These are phyloP conservation scores for Crassisporium funariophilum DNA, from an alignment of 768 basidiomycete species.

Conservation along the genomic window DNA sequence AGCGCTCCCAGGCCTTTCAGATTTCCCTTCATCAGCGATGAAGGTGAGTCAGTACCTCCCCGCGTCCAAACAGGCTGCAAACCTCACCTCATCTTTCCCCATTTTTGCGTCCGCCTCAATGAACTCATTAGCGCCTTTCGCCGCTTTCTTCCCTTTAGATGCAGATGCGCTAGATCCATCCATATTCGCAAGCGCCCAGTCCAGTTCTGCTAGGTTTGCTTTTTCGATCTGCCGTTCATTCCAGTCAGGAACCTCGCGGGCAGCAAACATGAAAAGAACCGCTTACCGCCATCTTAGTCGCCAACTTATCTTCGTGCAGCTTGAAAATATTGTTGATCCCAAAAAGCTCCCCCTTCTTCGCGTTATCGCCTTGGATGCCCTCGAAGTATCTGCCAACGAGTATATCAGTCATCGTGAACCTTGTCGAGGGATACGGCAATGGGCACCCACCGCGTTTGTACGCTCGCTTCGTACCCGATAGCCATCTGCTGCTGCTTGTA, in stretches of 20 bases:
- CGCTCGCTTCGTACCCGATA: slow-evolving; percentile 83
- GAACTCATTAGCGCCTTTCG: slow-evolving; percentile 38
- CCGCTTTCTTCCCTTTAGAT: slow-evolving; percentile 33
- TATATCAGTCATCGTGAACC: slow-evolving; percentile 1
- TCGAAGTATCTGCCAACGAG: slow-evolving; percentile 66
- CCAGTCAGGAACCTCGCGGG: no score
- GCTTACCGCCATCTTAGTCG: slow-evolving; percentile 74
- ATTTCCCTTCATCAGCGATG: slow-evolving; percentile 41
- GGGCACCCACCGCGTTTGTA: slow-evolving; percentile 66
- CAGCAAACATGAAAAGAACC: background rate
- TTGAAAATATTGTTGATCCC: slow-evolving; percentile 86
- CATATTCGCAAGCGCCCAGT: slow-evolving; percentile 79
- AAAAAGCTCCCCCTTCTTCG: slow-evolving; percentile 79
- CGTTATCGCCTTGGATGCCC: slow-evolving; percentile 78
- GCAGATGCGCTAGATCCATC: slow-evolving; percentile 29
- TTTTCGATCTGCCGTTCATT: slow-evolving; percentile 63
- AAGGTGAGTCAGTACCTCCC: background rate
- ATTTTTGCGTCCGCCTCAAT: slow-evolving; percentile 47
- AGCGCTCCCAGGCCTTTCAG: slow-evolving; percentile 63
- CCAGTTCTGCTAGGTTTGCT: slow-evolving; percentile 70
- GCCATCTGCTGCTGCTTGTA: slow-evolving; percentile 95
- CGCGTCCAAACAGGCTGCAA: slow-evolving; percentile 1
- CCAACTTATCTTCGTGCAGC: slow-evolving; percentile 66
- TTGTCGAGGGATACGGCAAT: background rate
- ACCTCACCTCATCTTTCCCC: slow-evolving; percentile 33